Percentiles rank a stretch among this genome's conserved stretches.
Evolutionary conservation across 108 stramenopile species (phyloP).

Genomic region (Nitzschia sp.): DNA sequence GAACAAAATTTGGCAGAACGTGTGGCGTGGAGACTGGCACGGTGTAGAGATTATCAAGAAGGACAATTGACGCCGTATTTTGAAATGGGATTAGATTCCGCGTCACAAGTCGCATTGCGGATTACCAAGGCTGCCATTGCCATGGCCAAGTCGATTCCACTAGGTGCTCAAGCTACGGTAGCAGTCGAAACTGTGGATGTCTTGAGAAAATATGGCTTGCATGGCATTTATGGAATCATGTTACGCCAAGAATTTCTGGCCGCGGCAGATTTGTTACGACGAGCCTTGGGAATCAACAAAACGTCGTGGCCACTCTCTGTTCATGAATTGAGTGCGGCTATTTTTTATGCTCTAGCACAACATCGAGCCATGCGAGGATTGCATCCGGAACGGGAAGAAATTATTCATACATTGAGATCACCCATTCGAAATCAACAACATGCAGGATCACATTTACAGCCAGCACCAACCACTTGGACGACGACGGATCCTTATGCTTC

Average conservation of each 20-base stretch:
- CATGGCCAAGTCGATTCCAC: slow-evolving; percentile 76
- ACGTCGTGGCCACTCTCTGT: slow-evolving; percentile 88
- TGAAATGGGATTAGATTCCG: slow-evolving; percentile 80
- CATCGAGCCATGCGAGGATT: slow-evolving; percentile 88
- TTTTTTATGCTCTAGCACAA: slow-evolving; percentile 94
- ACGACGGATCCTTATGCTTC: too few species aligned
- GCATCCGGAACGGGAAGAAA: slow-evolving; percentile 82
- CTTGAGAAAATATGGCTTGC: slow-evolving; percentile 87
- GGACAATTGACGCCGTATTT: slow-evolving; percentile 78
- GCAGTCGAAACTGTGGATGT: slow-evolving; percentile 94
- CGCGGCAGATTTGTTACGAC: slow-evolving; percentile 88
- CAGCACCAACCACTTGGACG: background rate
- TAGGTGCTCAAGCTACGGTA: slow-evolving; percentile 87
- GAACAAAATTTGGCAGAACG: slow-evolving; percentile 84
- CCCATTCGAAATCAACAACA: background rate
- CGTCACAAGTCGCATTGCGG: slow-evolving; percentile 71
- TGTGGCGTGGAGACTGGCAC: slow-evolving; percentile 80
- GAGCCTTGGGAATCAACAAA: slow-evolving; percentile 83
- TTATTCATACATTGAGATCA: slow-evolving; percentile 63
- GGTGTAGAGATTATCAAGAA: slow-evolving; percentile 70
- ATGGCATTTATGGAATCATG: slow-evolving; percentile 90
- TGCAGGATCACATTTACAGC: background rate
- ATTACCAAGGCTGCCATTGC: slow-evolving; percentile 68
- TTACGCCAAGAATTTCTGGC: slow-evolving; percentile 91
- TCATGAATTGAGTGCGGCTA: slow-evolving; percentile 93